phyloP scores from a whole-genome alignment of 306 rosid species.

The Sesbania bispinosa region DNA sequence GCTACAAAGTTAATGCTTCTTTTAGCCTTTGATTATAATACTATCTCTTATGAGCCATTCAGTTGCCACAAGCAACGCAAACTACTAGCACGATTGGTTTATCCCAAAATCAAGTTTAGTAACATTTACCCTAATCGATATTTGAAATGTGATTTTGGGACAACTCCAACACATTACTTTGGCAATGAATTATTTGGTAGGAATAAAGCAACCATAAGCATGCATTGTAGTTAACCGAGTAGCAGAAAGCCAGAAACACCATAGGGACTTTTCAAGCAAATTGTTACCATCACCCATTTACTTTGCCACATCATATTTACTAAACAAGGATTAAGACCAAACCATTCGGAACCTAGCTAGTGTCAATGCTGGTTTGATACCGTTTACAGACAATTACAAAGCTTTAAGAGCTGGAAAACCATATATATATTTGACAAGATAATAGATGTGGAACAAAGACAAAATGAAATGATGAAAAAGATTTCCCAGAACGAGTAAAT shows the following conservation, averaged over 20 bases:
- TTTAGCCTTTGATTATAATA: background rate
- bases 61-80: background rate
- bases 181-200: background rate
- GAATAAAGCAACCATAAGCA: background rate
- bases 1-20: background rate
- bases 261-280: background rate
- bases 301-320: background rate
- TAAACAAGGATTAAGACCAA: background rate
- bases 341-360: too few species aligned
- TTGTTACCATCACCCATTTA: too few species aligned
- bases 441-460: background rate
- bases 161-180: too few species aligned
- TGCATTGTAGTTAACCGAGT: too few species aligned
- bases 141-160: too few species aligned
- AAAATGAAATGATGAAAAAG: background rate
- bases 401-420: background rate
- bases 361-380: background rate
- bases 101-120: too few species aligned
- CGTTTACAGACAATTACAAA: background rate
- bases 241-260: background rate
- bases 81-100: too few species aligned
- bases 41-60: background rate
- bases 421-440: constrained; percentile 8
- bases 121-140: too few species aligned
- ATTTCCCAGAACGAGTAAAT: background rate